Base-by-base conservation (phyloP, 768 basidiomycete species). In the Naganishia kalamii region DNA sequence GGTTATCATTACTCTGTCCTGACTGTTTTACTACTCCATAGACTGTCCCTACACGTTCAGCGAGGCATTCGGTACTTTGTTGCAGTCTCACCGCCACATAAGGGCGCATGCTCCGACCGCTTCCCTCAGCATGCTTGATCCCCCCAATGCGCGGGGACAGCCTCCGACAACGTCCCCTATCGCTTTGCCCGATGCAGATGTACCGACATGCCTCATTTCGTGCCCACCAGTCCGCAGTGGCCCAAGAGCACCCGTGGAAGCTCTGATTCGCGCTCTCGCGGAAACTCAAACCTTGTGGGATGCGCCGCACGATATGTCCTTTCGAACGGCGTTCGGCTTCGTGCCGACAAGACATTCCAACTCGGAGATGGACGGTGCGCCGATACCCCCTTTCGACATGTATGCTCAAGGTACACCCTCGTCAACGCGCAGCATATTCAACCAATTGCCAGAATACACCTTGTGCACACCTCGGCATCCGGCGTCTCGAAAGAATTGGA, bases 271-370 rank as follows among this genome's bases (percentile, higher is more conserved):
- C 8, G 33, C 54, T 2, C 19, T 57, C 12, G 54, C 54, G 10
- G 54, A 57, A 5, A 57, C 54, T 37, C 54, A 57, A 27, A 37
- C 33, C 10, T 40, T 35, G 37, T 57, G 54, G 54, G 54, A 57
- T 57, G 23, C 54, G 5, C 54, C 37, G 12, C 19, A 19, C 21
- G 54, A 57, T 33, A 57, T 57, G 54, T 37, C 54, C 8, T 57
- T 57, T 35, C 54, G 54, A 8, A 57, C 54, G 54, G 54, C 54
- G 3, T 57, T 57, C 27, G 54, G 54, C 54, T 57, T 57, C 27
- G 35, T 57, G 12, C 54, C 54, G 5, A 37, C 37, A 2, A 23
- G 35, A 23, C 54, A 57, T 15, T 40, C 54, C 2, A 35, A 57
- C 33, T 2, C 54, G 8, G 54, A 19, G 19, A 17, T 40, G 35